These are phyloP conservation scores for Xenoacremonium recifei DNA, from an alignment of 2,329 filamentous ascomycete genomes.

Conservation along the genomic window DNA sequence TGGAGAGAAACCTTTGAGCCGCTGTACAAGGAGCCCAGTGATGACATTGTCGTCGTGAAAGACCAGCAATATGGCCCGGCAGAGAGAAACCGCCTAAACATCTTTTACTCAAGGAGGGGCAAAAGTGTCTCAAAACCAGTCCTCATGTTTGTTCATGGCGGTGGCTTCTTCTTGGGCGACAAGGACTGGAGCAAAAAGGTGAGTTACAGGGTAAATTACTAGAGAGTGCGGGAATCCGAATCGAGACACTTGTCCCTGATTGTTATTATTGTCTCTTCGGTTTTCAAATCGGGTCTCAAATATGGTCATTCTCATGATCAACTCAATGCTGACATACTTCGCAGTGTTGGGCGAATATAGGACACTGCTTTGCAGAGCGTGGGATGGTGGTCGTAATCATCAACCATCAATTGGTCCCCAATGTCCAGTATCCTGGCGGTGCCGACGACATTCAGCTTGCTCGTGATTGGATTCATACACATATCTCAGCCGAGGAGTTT, in stretches of 20 bases:
- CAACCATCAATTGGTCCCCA: constrained; percentile 13
- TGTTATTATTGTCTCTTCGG: too few relatives aligned
- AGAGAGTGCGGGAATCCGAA: too few relatives aligned
- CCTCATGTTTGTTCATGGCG: constrained; percentile 1
- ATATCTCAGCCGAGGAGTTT: constrained; percentile 7
- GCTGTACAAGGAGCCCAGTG: background rate
- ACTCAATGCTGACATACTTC: background rate
- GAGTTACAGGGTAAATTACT: too few relatives aligned
- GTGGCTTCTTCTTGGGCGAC: constrained; percentile 10
- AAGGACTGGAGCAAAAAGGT: constrained; percentile 13
- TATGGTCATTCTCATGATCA: background rate
- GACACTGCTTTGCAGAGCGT: constrained; percentile 7
- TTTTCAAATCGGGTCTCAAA: too few relatives aligned
- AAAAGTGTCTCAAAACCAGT: background rate
- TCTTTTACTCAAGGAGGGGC: background rate
- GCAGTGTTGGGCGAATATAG: constrained; percentile 15
- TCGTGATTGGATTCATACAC: constrained; percentile 13
- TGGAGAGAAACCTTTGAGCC: constrained; percentile 3
- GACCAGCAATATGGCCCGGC: constrained; percentile 3
- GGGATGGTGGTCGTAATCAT: constrained; percentile 10
- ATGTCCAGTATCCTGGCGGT: constrained; percentile 11
- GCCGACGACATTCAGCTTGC: constrained; percentile 13
- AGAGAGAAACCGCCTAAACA: constrained; percentile 1
- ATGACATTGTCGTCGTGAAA: background rate
- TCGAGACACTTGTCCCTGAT: too few relatives aligned